A percentile compares a stretch with the other conserved stretches of the same genome.
These are phyloP conservation scores for Erythrobasidium hasegawianum DNA, from an alignment of 1,284 basidiomycete genomes.

Conservation along the genomic window DNA sequence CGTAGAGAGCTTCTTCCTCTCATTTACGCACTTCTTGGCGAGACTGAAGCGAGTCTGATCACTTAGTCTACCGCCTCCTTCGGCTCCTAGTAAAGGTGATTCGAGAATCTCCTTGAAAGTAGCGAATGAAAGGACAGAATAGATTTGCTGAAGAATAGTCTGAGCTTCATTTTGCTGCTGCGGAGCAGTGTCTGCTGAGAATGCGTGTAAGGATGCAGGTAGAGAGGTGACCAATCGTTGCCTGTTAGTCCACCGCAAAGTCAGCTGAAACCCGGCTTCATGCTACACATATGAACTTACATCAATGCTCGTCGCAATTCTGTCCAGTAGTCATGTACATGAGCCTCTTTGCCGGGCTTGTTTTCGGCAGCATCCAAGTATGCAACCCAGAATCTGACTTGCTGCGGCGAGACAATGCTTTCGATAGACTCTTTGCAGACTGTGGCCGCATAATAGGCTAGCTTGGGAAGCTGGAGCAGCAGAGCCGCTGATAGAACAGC, in stretches of 20 bases:
- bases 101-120: constrained; percentile 35
- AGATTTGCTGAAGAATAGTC: constrained; percentile 21
- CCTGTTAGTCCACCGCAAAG: too few relatives aligned
- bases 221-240: constrained; percentile 3
- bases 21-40: constrained; percentile 34
- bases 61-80: constrained; percentile 7
- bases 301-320: constrained; percentile 14
- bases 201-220: constrained; percentile 14
- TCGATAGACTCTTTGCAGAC: constrained; percentile 22
- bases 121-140: constrained; percentile 33
- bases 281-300: too few relatives aligned
- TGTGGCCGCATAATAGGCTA: constrained; percentile 21
- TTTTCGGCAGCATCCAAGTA: constrained; percentile 10
- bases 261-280: too few relatives aligned
- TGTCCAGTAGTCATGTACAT: constrained; percentile 14
- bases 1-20: constrained; percentile 25
- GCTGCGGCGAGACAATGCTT: constrained; percentile 9
- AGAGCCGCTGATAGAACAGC: constrained; percentile 28
- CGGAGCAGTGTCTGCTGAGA: not conserved
- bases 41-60: constrained; percentile 33
- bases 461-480: constrained; percentile 29
- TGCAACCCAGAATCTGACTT: constrained; percentile 27
- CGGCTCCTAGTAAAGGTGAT: constrained; percentile 22
- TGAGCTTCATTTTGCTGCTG: constrained; percentile 28
- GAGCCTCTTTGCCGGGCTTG: not conserved